Evolutionary conservation across 2,329 filamentous ascomycete genomes (phyloP).

Genomic region (Dactylella cylindrospora): DNA sequence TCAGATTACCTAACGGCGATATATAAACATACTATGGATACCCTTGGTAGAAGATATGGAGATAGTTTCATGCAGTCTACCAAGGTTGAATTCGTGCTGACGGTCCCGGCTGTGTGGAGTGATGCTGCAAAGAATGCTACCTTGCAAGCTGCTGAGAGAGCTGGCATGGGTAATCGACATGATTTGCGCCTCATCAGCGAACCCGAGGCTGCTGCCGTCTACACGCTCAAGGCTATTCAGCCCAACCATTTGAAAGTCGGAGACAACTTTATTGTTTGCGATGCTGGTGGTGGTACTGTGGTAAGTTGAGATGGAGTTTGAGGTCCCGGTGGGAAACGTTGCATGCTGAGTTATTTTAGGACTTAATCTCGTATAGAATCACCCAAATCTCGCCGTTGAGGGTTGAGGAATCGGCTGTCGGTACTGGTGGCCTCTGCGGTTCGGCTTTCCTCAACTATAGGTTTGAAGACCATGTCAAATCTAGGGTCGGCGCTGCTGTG

Average conservation of each 20-base stretch:
- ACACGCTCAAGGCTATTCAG: constrained; percentile 46
- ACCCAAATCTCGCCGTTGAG: constrained; percentile 69
- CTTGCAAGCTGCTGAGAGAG: constrained; percentile 72
- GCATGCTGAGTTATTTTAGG: constrained; percentile 21
- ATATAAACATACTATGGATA: constrained; percentile 76
- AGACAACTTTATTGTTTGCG: constrained; percentile 62
- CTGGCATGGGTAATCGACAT: constrained; percentile 66
- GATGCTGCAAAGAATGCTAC: constrained; percentile 84
- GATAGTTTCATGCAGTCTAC: constrained; percentile 76
- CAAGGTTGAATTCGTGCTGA: constrained; percentile 75
- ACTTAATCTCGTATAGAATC: constrained; percentile 76
- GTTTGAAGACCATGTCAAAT: constrained; percentile 59
- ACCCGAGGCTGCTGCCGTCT: constrained; percentile 48
- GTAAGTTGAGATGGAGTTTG: constrained; percentile 53
- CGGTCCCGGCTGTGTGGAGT: constrained; percentile 80
- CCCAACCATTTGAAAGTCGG: constrained; percentile 59
- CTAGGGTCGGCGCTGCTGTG: constrained; percentile 29
- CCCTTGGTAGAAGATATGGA: constrained; percentile 71
- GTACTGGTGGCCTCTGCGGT: constrained; percentile 74
- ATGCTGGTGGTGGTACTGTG: constrained; percentile 63
- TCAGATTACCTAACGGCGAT: constrained; percentile 77
- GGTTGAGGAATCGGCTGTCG: constrained; percentile 77
- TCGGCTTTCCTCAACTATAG: constrained; percentile 70
- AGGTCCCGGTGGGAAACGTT: not conserved
- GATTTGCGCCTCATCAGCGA: constrained; percentile 47